Conservation (phyloP, 2,329 filamentous ascomycete genomes). For the Tothia fuscella region DNA sequence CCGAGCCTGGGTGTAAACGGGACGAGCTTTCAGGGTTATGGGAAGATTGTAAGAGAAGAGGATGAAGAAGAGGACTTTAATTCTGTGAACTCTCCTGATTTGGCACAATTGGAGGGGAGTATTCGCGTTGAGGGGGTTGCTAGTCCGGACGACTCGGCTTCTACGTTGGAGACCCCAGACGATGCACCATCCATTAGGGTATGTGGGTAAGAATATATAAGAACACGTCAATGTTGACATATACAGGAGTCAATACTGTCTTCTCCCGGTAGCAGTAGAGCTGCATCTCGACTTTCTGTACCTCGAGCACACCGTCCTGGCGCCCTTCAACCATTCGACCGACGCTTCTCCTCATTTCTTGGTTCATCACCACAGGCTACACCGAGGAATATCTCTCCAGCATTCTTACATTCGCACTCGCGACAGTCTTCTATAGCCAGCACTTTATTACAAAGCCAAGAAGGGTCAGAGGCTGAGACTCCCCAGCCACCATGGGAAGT, state of each 20-base stretch:
- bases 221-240: constrained; percentile 18
- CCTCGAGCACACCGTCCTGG: constrained; percentile 62
- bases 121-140: constrained; percentile 25
- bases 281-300: constrained; percentile 57
- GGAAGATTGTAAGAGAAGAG: constrained; percentile 16
- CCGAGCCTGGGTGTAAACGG: constrained; percentile 14
- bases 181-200: constrained; percentile 78
- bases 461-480: constrained; percentile 50
- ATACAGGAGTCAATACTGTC: constrained; percentile 40
- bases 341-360: constrained; percentile 82
- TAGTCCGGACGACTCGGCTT: constrained; percentile 60
- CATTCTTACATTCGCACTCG: constrained; percentile 64
- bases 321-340: constrained; percentile 85
- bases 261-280: constrained; percentile 61
- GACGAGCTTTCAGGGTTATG: constrained; percentile 22
- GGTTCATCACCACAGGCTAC: constrained; percentile 48
- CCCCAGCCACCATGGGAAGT: constrained; percentile 88
- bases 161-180: constrained; percentile 49
- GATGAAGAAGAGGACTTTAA: constrained; percentile 17
- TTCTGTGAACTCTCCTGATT: constrained; percentile 13
- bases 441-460: constrained; percentile 46
- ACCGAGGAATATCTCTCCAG: constrained; percentile 64
- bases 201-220: constrained; percentile 19
- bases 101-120: constrained; percentile 15
- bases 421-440: constrained; percentile 70